Evolutionary conservation across 2,329 filamentous ascomycete species (phyloP), one percentile per base, ranked within the genome.

Genomic region (Ascochyta clinopodiicola): DNA sequence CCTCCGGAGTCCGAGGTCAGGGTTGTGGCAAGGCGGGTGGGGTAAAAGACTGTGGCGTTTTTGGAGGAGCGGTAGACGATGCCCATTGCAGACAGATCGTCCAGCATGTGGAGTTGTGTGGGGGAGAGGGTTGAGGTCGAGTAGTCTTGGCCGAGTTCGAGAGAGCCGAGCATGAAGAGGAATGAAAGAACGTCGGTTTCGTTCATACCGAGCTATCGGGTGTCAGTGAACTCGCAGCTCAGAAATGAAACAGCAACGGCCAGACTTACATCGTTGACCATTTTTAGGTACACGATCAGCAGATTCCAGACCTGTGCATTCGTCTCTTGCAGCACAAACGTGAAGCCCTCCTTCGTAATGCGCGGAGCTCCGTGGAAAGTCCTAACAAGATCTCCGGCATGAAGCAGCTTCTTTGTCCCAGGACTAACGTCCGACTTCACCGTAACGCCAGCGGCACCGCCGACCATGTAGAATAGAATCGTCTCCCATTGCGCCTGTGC

Each of bases 271-370:
- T 82, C 80, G 65, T 92, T 88, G 39, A 90, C 89, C 58, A 92
- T 90, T 64, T 96, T 91, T 45, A 99, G 87, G 82, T 96, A 99
- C 29, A 97, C 87, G 27, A 99, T 88, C 32, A 99, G 82, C 42
- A 99, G 81, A 24, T 92, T 95, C 95, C 95, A 99, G 32, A 99
- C 92, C 75, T 99, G 95, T 0, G 94, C 92, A 74, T 97, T 98
- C 56, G 94, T 89, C 71, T 97, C 94, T 69, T 98, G 94, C 8
- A 99, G 82, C 52, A 99, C 81, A 70, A 99, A 99, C 0, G 91
- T 93, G 73, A 99, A 99, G 7, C 95, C 95, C 2, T 91, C 87
- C 71, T 96, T 88, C 0, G 95, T 99, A 67, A 99, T 99, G 49
- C 85, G 86, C 9, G 92, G 82, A 50, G 77, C 75, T 22, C 78